phyloP scores from a whole-genome alignment of 1,284 basidiomycete genomes.

The Ceratobasidium papillatum region DNA sequence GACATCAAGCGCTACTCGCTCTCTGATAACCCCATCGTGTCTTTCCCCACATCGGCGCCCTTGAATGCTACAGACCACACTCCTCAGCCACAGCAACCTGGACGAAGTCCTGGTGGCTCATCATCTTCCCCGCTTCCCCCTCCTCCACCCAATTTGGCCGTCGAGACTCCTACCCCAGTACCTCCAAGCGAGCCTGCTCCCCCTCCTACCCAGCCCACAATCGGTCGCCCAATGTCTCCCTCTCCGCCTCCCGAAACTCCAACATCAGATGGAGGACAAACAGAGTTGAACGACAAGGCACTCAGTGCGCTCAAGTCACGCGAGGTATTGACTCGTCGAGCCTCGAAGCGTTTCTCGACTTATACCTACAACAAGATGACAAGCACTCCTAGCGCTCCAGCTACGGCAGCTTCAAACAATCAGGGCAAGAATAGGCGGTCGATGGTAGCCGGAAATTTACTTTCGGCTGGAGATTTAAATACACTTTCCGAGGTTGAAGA shows the following conservation, averaged over 20 bases:
- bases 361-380: constrained; percentile 98
- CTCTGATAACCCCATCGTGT: constrained; percentile 41
- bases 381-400: constrained; percentile 58
- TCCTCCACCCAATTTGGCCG: constrained; percentile 19
- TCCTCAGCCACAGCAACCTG: constrained; percentile 11
- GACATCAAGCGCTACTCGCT: constrained; percentile 79
- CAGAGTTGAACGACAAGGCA: constrained; percentile 71
- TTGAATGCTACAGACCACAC: background rate
- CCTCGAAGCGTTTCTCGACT: constrained; percentile 95
- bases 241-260: constrained; percentile 54
- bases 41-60: background rate
- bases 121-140: constrained; percentile 14
- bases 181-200: constrained; percentile 66
- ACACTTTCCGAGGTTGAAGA: constrained; percentile 49
- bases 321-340: constrained; percentile 88
- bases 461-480: constrained; percentile 73
- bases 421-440: constrained; percentile 68
- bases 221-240: constrained; percentile 53
- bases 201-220: constrained; percentile 53
- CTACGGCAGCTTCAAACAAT: constrained; percentile 41
- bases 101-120: constrained; percentile 1
- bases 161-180: constrained; percentile 30
- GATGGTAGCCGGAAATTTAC: constrained; percentile 64
- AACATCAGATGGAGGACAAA: constrained; percentile 53
- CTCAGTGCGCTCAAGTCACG: constrained; percentile 88